Percentiles rank a stretch among this genome's conserved stretches.
These are phyloP conservation scores for Magnaporthiopsis incrustans DNA, from an alignment of 2,329 filamentous ascomycete genomes.

Conservation along the genomic window DNA sequence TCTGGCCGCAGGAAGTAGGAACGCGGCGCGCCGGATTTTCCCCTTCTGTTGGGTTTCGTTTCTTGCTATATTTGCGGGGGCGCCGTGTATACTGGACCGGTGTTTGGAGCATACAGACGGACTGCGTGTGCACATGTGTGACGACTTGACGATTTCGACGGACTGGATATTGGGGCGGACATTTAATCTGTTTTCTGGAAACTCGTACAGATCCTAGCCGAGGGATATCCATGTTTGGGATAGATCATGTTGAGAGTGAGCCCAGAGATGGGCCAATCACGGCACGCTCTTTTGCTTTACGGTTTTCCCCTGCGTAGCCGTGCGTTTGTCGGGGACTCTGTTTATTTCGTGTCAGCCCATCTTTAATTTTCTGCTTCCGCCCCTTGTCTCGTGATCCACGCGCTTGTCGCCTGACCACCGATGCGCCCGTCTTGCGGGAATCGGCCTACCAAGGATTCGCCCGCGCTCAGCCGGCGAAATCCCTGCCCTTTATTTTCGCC, in stretches of 20 bases:
- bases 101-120: background rate
- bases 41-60: background rate
- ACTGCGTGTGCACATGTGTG: background rate
- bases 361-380: too few relatives aligned
- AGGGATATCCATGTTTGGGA: background rate
- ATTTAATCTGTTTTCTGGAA: background rate
- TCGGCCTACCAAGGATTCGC: background rate
- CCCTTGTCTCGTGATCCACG: background rate
- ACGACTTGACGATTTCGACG: background rate
- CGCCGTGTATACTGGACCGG: too few relatives aligned
- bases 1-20: constrained; percentile 39
- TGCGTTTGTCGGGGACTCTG: background rate
- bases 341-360: background rate
- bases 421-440: background rate
- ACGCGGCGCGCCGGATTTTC: background rate
- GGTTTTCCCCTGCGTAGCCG: too few relatives aligned
- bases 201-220: too few relatives aligned
- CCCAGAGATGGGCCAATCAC: background rate
- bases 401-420: background rate
- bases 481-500: background rate
- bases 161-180: background rate
- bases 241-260: background rate
- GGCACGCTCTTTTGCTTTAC: background rate
- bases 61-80: background rate
- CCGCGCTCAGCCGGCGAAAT: background rate